phyloP scores from a whole-genome alignment of 441 rosid genomes.

The Mallotus repandus region DNA sequence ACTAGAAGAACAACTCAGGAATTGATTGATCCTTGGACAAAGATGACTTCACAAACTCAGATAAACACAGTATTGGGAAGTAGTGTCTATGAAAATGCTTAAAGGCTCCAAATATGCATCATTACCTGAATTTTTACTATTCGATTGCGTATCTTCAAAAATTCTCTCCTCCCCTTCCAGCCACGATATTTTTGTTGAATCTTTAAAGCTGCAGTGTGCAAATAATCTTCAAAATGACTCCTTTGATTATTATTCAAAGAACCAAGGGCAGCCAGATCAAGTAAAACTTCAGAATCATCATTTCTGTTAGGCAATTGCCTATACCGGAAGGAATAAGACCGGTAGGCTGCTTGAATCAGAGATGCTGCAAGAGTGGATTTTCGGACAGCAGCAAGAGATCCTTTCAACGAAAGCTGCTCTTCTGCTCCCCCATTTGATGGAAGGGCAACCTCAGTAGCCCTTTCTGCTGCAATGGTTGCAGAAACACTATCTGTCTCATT shows the following conservation, averaged over 20 bases:
- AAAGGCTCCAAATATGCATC: neutral
- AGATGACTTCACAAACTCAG: neutral
- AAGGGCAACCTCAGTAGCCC: conserved; percentile 30
- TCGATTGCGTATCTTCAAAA: conserved; percentile 60
- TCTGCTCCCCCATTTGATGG: conserved; percentile 26
- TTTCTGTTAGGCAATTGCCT: conserved; percentile 44
- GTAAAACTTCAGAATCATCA: conserved; percentile 41
- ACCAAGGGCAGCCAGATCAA: conserved; percentile 60
- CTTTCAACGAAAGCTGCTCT: conserved; percentile 55
- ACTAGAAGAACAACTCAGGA: neutral
- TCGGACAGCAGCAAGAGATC: conserved; percentile 69
- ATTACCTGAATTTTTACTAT: conserved; percentile 84
- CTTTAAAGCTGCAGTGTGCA: conserved; percentile 68
- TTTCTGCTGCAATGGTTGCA: conserved; percentile 33
- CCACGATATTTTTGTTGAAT: conserved; percentile 87
- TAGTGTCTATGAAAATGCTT: neutral
- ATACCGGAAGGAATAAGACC: conserved; percentile 51
- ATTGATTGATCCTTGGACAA: neutral
- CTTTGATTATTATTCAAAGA: conserved; percentile 45
- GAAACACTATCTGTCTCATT: conserved; percentile 23
- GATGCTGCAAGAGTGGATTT: conserved; percentile 82
- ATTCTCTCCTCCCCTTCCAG: conserved; percentile 82
- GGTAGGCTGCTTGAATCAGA: conserved; percentile 65
- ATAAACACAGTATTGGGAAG: neutral
- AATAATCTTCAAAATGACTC: conserved; percentile 56